phyloP scores from a whole-genome alignment of 2,329 filamentous ascomycete genomes.

The Simplicillium sp. region DNA sequence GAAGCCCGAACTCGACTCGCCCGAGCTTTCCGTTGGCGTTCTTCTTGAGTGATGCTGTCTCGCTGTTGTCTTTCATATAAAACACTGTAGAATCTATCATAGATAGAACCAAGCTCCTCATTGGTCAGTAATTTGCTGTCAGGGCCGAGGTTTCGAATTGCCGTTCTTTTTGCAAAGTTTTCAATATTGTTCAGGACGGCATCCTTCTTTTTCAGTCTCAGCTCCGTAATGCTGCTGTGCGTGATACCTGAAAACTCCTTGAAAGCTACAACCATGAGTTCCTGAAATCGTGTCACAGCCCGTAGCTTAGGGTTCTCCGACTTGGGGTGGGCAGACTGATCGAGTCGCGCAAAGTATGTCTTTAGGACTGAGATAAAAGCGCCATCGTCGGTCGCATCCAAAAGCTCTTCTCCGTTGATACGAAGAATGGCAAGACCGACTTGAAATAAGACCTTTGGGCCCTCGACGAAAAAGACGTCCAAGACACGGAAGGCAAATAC shows the following conservation, averaged over 20 bases:
- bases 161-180: conserved; percentile 92
- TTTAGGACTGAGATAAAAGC: conserved; percentile 96
- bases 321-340: conserved; percentile 91
- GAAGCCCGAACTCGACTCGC: conserved; percentile 36
- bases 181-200: conserved; percentile 93
- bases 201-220: conserved; percentile 87
- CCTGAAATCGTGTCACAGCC: conserved; percentile 91
- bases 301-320: conserved; percentile 92
- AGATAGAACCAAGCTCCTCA: conserved; percentile 81
- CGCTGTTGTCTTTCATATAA: conserved; percentile 88
- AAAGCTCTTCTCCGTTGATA: conserved; percentile 91
- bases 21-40: conserved; percentile 57
- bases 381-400: conserved; percentile 89
- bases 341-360: conserved; percentile 83
- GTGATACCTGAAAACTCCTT: conserved; percentile 97
- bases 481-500: conserved; percentile 95
- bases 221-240: conserved; percentile 81
- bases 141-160: conserved; percentile 87
- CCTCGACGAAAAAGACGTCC: conserved; percentile 97
- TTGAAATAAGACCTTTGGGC: conserved; percentile 94
- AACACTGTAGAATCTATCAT: conserved; percentile 88
- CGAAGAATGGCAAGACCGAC: conserved; percentile 92
- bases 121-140: conserved; percentile 85
- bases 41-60: conserved; percentile 66
- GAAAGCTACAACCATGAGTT: conserved; percentile 98